phyloP scores from a whole-genome alignment of 2,329 filamentous ascomycete genomes.

The Microsporum audouinii region DNA sequence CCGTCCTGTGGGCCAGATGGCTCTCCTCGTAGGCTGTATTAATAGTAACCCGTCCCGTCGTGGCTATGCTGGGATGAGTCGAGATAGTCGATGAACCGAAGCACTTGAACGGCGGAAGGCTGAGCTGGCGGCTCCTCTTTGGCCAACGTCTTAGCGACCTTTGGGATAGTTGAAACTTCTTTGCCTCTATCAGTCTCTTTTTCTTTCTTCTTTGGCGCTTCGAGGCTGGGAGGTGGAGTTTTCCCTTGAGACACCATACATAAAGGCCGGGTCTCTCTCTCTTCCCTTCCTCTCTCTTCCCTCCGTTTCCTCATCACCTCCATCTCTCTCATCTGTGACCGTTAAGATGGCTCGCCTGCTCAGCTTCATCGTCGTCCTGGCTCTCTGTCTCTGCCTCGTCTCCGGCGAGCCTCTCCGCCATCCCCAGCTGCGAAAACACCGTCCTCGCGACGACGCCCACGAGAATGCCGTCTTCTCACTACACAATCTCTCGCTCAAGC shows the following conservation, averaged over 20 bases:
- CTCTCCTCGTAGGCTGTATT: neutral
- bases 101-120: neutral
- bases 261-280: neutral
- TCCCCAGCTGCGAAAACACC: conserved; percentile 1
- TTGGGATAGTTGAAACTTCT: neutral
- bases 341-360: conserved; percentile 9
- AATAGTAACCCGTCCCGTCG: neutral
- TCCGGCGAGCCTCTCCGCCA: conserved; percentile 9
- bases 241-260: neutral
- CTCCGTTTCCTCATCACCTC: neutral
- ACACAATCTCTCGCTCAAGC: conserved; percentile 7
- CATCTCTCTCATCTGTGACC: neutral
- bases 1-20: too few species aligned
- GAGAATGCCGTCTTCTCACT: conserved; percentile 5
- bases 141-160: neutral
- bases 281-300: neutral
- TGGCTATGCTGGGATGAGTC: neutral
- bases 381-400: conserved; percentile 5
- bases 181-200: neutral
- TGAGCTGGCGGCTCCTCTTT: neutral
- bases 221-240: neutral
- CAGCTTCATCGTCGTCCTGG: neutral
- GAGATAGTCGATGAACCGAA: neutral
- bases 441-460: conserved; percentile 3
- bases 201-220: neutral